Percentiles rank a stretch among this genome's conserved stretches.
Evolutionary conservation across 1,284 basidiomycete species (phyloP).

Genomic region (Sanguinoderma infundibulare): DNA sequence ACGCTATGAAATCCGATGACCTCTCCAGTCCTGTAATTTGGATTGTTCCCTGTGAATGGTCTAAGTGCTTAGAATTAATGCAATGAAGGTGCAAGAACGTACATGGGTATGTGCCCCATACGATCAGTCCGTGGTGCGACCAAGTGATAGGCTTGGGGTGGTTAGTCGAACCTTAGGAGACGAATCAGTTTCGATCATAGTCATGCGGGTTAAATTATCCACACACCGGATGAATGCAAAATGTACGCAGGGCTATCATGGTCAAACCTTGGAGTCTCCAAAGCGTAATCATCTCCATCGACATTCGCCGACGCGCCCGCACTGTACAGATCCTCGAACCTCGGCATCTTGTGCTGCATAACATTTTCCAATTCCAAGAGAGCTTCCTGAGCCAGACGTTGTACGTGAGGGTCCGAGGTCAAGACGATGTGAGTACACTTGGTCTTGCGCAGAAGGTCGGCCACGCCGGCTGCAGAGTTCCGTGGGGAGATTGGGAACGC

Average conservation of each 20-base stretch:
- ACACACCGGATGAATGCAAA: conserved; percentile 12
- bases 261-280: background rate
- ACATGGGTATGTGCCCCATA: background rate
- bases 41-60: background rate
- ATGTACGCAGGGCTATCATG: conserved; percentile 1
- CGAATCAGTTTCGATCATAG: background rate
- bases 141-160: conserved; percentile 25
- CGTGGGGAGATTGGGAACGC: conserved; percentile 43
- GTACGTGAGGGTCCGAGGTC: conserved; percentile 8
- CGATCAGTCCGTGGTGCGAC: background rate
- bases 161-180: conserved; percentile 18
- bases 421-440: conserved; percentile 31
- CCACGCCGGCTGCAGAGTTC: conserved; percentile 41
- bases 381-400: conserved; percentile 1
- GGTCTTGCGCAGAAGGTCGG: conserved; percentile 38
- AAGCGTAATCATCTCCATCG: background rate
- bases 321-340: conserved; percentile 15
- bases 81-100: background rate
- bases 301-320: background rate
- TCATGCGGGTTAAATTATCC: background rate
- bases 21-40: background rate
- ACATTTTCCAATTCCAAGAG: background rate
- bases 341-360: conserved; percentile 6
- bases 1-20: conserved; percentile 6
- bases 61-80: background rate